phyloP scores from a whole-genome alignment of 2,329 filamentous ascomycete genomes.

The Ophiocordyceps camponoti-saundersi region DNA sequence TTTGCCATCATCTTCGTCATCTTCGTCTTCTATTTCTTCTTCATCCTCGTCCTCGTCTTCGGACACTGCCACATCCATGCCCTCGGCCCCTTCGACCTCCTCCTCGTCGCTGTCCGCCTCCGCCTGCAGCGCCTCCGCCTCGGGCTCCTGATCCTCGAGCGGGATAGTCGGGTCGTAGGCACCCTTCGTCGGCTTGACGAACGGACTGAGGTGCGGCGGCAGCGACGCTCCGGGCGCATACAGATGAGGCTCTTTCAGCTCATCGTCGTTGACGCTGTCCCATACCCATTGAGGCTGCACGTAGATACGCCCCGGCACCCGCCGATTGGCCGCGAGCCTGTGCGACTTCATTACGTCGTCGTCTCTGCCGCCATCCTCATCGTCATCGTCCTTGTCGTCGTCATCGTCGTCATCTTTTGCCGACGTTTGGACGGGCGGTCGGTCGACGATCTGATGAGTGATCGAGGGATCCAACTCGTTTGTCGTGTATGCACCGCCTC shows the following conservation, averaged over 20 bases:
- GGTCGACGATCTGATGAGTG: conserved; percentile 91
- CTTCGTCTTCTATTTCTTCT: conserved; percentile 30
- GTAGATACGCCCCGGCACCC: conserved; percentile 83
- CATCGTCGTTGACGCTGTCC: conserved; percentile 89
- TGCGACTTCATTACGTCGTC: conserved; percentile 47
- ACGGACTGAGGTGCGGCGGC: conserved; percentile 89
- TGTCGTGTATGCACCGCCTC: conserved; percentile 81
- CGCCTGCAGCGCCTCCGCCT: conserved; percentile 63
- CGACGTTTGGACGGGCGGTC: conserved; percentile 54
- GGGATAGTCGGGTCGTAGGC: conserved; percentile 82
- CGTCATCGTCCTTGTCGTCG: conserved; percentile 35
- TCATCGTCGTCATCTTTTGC: conserved; percentile 29
- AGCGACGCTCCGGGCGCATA: conserved; percentile 83
- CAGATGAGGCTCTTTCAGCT: conserved; percentile 68
- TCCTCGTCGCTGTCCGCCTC: conserved; percentile 44
- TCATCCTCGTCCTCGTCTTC: conserved; percentile 32
- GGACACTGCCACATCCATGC: conserved; percentile 39
- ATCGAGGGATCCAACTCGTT: conserved; percentile 78
- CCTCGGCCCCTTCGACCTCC: conserved; percentile 54
- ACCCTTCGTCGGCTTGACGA: conserved; percentile 74
- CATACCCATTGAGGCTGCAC: conserved; percentile 97
- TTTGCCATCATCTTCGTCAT: conserved; percentile 20
- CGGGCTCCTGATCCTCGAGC: conserved; percentile 74
- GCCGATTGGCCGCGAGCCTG: conserved; percentile 43
- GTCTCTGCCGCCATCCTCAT: conserved; percentile 25